phyloP scores from a whole-genome alignment of 805 yeast genomes.

The Yamadazyma takamatsuzukensis region DNA sequence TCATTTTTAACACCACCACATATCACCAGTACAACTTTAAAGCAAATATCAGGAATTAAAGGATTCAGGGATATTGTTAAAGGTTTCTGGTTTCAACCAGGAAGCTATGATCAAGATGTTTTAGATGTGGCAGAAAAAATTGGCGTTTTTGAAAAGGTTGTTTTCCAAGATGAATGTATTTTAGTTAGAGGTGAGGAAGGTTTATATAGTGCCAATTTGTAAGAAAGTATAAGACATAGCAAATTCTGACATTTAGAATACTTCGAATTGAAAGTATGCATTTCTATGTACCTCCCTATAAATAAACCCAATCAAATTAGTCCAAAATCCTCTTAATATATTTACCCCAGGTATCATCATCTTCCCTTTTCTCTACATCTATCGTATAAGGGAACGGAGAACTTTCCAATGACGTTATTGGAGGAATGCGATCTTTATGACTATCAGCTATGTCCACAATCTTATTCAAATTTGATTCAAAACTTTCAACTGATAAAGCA shows the following conservation, averaged over 20 bases:
- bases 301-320: no score
- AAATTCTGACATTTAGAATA: no score
- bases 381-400: constrained; percentile 58
- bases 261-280: no score
- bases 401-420: constrained; percentile 61
- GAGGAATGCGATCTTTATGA: constrained; percentile 68
- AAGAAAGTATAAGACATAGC: no score
- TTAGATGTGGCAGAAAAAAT: constrained; percentile 38
- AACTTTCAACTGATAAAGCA: constrained; percentile 31
- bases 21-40: constrained; percentile 40
- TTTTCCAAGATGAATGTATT: constrained; percentile 62
- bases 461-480: constrained; percentile 37
- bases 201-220: constrained; percentile 37
- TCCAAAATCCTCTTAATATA: constrained; percentile 43
- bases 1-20: constrained; percentile 77
- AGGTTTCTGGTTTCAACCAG: constrained; percentile 84
- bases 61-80: constrained; percentile 39
- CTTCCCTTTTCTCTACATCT: constrained; percentile 15
- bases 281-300: no score
- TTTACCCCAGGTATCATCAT: constrained; percentile 39
- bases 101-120: constrained; percentile 56
- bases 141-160: constrained; percentile 29
- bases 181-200: constrained; percentile 63
- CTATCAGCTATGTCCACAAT: constrained; percentile 53
- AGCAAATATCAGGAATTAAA: constrained; percentile 36